Evolutionary conservation across 192 early-diverging fungal genomes (phyloP).

Genomic region (Backusella morwellensis): DNA sequence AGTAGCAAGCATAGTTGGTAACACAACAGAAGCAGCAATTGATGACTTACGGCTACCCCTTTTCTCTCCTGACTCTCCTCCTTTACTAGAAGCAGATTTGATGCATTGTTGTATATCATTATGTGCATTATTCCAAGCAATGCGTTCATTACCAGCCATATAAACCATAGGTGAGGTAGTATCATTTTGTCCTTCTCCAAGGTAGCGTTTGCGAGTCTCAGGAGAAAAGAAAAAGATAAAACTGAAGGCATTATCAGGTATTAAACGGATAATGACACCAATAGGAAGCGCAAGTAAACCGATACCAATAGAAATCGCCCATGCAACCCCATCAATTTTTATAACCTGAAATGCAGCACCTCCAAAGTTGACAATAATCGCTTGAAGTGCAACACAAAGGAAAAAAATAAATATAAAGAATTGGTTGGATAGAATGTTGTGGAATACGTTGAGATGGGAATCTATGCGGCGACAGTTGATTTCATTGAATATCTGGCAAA

Average conservation of each 20-base stretch:
- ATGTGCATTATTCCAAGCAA: conserved; percentile 36
- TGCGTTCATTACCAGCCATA: conserved; percentile 35
- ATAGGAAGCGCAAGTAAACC: conserved; percentile 82
- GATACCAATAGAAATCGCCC: conserved; percentile 79
- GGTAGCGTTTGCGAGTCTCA: conserved; percentile 18
- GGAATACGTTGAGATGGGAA: conserved; percentile 86
- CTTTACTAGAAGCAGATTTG: neutral
- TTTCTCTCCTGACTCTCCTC: neutral
- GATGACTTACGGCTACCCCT: neutral
- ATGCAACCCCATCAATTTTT: conserved; percentile 65
- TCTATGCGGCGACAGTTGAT: conserved; percentile 81
- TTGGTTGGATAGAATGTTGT: conserved; percentile 70
- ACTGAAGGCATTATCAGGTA: conserved; percentile 66
- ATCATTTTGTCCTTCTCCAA: conserved; percentile 9
- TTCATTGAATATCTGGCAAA: conserved; percentile 89
- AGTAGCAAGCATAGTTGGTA: conserved; percentile 36
- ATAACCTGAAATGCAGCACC: conserved; percentile 81
- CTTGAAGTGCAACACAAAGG: conserved; percentile 74
- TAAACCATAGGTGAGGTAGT: conserved; percentile 17
- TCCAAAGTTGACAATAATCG: conserved; percentile 90
- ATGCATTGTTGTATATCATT: neutral
- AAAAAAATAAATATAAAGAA: conserved; percentile 83
- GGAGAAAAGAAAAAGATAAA: conserved; percentile 33
- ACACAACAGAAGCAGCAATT: conserved; percentile 34
- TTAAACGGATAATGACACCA: conserved; percentile 79